Base-by-base conservation (phyloP, 2,329 filamentous ascomycete species). In the Trichocomaceae sp. region DNA sequence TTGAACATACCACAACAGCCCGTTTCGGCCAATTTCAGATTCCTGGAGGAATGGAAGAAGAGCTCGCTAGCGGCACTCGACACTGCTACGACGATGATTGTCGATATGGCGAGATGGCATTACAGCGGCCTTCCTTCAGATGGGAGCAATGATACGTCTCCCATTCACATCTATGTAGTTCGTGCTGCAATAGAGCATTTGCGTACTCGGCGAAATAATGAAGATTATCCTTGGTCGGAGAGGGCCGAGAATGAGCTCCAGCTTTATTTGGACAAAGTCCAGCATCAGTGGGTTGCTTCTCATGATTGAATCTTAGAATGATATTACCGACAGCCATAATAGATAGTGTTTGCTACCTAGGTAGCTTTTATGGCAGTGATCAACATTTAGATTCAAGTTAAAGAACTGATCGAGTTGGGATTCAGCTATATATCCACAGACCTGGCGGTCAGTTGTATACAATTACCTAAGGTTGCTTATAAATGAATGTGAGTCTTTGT, bases 401-500 rank as follows among this genome's bases (percentile, higher is more conserved):
- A 33, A 33, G 29, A 33, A 33, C 6, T 33, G 6, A 33, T 33
- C 4, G 8, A 33, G 12, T 33, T 33, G 29, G 8, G 12, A 4
- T 33, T 33, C 29, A 33, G 29, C 3, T 37, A 37, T n/a, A 2
- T 15, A 15, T 3, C 3, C 12, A 37, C 8, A 35, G 33, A 35
- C 33, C 10, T 37, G 6, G 33, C 33, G 2, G 33, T 37, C 15
- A 37, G 3, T 26, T 26, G 23, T 26, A 7, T 37, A 37, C 33
- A 37, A n/a, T 3, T n/a, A 35, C n/a, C n/a, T n/a, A n/a, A 26
- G 23, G 33, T 2, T 41, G 17, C 15, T 41, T 19, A 41, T 41
- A 41, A 9, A 31, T 54, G 51, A 17, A 54, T 42, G 20, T 54
- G 51, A 20, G 51, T 54, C 17, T 54, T 54, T 17, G 31, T 35